phyloP scores from a whole-genome alignment of 768 basidiomycete genomes.

The Russula virescens region DNA sequence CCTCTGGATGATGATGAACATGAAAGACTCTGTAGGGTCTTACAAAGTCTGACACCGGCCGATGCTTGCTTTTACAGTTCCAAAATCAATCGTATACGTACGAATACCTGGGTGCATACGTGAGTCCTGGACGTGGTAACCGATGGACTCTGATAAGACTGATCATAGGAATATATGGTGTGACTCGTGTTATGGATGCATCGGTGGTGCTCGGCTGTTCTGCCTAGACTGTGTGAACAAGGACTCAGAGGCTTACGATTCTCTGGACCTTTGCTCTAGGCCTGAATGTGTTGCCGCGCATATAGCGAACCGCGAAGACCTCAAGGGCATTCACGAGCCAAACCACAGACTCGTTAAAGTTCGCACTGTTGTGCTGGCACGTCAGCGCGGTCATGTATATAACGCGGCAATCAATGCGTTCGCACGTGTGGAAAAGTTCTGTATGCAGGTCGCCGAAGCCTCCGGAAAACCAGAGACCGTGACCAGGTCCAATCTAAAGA shows the following conservation, averaged over 20 bases:
- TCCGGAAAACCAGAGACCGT: too few species aligned
- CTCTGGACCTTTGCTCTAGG: constrained; percentile 30
- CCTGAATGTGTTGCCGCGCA: constrained; percentile 25
- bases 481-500: too few species aligned
- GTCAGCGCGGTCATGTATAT: neutral
- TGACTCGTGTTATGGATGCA: constrained; percentile 28
- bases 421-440: neutral
- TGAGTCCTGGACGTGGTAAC: neutral
- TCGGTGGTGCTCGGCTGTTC: constrained; percentile 30
- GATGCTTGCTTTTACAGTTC: constrained; percentile 29
- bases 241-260: constrained; percentile 17
- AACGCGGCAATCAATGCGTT: neutral
- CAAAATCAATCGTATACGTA: constrained; percentile 23
- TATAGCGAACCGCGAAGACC: constrained; percentile 20
- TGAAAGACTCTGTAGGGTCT: constrained; percentile 17
- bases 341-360: constrained; percentile 32
- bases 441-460: neutral
- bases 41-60: constrained; percentile 25
- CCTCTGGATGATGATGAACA: constrained; percentile 22
- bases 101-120: constrained; percentile 26
- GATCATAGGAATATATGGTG: constrained; percentile 24
- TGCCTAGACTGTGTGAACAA: constrained; percentile 31
- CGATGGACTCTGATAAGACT: neutral
- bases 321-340: constrained; percentile 25
- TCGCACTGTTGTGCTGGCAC: constrained; percentile 22